Evolutionary conservation across 192 early-diverging fungal genomes (phyloP).

Genomic region (Backusella liffmaniae): DNA sequence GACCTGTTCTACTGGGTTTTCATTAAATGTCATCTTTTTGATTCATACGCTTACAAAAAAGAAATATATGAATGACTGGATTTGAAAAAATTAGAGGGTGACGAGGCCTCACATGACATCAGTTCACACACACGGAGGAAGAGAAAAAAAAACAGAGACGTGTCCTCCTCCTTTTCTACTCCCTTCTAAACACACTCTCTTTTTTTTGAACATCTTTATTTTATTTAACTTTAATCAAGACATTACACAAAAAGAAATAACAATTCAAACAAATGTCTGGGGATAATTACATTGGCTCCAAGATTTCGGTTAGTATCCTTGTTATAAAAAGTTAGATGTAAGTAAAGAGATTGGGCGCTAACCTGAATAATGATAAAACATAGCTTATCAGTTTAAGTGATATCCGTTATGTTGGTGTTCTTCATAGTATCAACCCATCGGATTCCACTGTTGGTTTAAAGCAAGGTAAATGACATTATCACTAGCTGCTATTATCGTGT

Average conservation of each 20-base stretch:
- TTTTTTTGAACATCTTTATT: not conserved
- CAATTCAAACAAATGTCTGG: slow-evolving; percentile 24
- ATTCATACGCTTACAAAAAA: too few species aligned
- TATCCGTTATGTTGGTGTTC: slow-evolving; percentile 89
- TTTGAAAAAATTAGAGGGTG: not conserved
- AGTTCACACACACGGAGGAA: not conserved
- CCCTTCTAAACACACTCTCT: not conserved
- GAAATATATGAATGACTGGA: too few species aligned
- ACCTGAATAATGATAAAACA: slow-evolving; percentile 10
- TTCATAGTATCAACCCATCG: slow-evolving; percentile 82
- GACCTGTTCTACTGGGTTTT: too few species aligned
- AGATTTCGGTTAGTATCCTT: slow-evolving; percentile 44
- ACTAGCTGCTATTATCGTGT: not conserved
- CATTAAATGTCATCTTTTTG: too few species aligned
- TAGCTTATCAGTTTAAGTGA: slow-evolving; percentile 81
- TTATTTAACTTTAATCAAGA: not conserved
- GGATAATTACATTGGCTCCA: slow-evolving; percentile 57
- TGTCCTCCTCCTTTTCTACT: not conserved
- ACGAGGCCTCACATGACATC: slow-evolving; percentile 5
- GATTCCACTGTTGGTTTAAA: slow-evolving; percentile 90
- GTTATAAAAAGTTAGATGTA: slow-evolving; percentile 34
- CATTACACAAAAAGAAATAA: not conserved
- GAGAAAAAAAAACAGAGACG: not conserved
- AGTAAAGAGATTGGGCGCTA: not conserved
- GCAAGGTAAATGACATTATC: slow-evolving; percentile 76